Evolutionary conservation across 1,284 basidiomycete genomes (phyloP), one percentile per base, ranked within the genome.

Genomic region (Cystobasidium sp.): DNA sequence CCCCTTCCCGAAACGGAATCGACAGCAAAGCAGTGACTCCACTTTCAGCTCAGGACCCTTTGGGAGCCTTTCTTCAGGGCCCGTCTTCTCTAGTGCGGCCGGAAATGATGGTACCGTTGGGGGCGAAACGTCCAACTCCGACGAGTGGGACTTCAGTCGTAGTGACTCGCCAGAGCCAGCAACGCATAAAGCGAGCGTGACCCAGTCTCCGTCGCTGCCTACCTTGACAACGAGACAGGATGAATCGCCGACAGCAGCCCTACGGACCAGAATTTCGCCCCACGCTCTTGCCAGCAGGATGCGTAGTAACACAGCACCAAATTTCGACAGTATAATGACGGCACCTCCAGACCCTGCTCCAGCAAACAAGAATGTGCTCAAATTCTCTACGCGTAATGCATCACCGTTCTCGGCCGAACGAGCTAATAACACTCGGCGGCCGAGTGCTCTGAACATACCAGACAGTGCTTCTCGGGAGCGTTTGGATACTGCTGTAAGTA

Each of bases 301-400:
- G 49, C 70, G 70, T 14, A 56, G 56, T 20, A 73, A 73, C 46
- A 73, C 70, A 37, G 70, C 70, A 1, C 70, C 70, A 0, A 66
- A 73, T 10, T 73, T 73, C 44, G 62, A 73, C 14, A 49, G 37
- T 16, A n/a, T 16, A n/a, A n/a, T 39, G 43, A 18, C 62, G 20
- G 18, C 44, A 47, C 39, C 52, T 12, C 46, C 47, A 6, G 20
- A 24, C 14, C 41, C 16, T 5, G 58, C 37, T n/a, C 10, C 61
- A 18, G 20, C 24, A 12, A 39, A 37, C 31, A 73, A 73, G 53
- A 56, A 56, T 51, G 70, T 73, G 12, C 63, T 73, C 9, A 65
- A 66, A 12, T 73, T 73, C 37, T 1, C 18, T 6, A 24, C 24
- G 1, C 53, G 53, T 20, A 47, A 47, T 10, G 41, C 46, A 4